phyloP scores from a whole-genome alignment of 331 rosid species.

The Rosa hybrid region DNA sequence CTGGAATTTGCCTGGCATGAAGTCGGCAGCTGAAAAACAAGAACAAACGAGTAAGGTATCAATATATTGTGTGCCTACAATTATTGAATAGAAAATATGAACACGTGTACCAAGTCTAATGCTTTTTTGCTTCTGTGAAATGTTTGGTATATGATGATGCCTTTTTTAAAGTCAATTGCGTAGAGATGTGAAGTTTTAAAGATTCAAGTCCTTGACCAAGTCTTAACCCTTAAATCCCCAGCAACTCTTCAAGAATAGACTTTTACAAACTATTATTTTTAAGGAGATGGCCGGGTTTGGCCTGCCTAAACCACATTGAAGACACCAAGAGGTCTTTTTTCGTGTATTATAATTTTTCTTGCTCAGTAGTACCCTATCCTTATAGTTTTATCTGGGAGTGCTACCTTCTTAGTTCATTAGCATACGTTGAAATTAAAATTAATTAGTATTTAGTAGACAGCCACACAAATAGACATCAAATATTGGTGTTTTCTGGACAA shows the following conservation, averaged over 20 bases:
- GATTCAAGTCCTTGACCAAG: slow-evolving; percentile 8
- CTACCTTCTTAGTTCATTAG: too few species aligned
- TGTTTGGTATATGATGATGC: background rate
- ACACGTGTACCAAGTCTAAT: background rate
- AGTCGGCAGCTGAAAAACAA: slow-evolving; percentile 46
- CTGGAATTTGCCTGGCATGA: slow-evolving; percentile 42
- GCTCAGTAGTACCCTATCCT: background rate
- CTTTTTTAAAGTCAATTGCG: slow-evolving; percentile 17
- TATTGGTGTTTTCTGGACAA: background rate
- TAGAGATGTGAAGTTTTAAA: slow-evolving; percentile 13
- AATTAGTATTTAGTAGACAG: background rate
- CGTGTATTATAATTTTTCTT: background rate
- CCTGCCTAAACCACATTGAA: slow-evolving; percentile 16
- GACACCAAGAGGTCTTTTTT: background rate
- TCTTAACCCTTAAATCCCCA: background rate
- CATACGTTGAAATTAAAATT: background rate
- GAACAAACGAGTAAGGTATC: slow-evolving; percentile 17
- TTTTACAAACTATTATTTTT: background rate
- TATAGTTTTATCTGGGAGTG: background rate
- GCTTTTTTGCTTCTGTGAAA: background rate
- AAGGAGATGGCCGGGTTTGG: background rate
- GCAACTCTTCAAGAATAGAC: background rate
- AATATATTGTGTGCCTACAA: background rate
- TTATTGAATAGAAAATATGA: background rate
- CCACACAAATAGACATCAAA: background rate